Conservation (phyloP, 495 filamentous ascomycete genomes). For the Penicillium paradoxum region DNA sequence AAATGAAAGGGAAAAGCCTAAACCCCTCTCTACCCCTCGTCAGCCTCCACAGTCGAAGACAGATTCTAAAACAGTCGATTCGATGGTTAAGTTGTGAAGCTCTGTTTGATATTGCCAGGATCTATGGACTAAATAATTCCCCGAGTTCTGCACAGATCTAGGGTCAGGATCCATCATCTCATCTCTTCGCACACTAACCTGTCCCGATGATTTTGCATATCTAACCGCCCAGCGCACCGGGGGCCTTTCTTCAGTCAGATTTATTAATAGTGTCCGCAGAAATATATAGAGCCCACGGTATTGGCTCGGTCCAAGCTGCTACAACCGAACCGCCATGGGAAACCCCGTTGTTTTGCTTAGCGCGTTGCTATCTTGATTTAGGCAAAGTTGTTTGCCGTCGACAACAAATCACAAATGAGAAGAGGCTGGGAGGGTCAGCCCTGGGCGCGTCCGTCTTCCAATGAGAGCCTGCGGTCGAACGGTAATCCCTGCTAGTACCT, state of each 20-base stretch:
- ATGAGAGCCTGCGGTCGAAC: slow-evolving; percentile 12
- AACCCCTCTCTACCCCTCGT: background rate
- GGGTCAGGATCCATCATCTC: background rate
- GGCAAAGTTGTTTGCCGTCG: slow-evolving; percentile 14
- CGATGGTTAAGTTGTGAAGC: background rate
- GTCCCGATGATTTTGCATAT: slow-evolving; percentile 18
- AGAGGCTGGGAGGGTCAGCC: slow-evolving; percentile 15
- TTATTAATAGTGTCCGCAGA: slow-evolving; percentile 29
- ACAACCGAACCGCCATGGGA: slow-evolving; percentile 14
- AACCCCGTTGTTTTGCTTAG: slow-evolving; percentile 26
- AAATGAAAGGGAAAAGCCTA: background rate
- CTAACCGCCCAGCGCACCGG: slow-evolving; percentile 20
- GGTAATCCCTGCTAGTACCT: slow-evolving; percentile 25
- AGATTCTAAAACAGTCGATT: background rate
- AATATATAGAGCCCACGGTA: slow-evolving; percentile 8
- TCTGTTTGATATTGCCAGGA: background rate
- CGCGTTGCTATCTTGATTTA: slow-evolving; percentile 21
- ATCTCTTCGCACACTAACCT: slow-evolving; percentile 29
- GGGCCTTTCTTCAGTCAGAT: slow-evolving; percentile 1
- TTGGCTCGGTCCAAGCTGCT: slow-evolving; percentile 1
- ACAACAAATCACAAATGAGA: slow-evolving; percentile 14
- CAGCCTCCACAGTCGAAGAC: background rate
- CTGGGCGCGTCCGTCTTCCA: slow-evolving; percentile 18
- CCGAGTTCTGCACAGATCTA: slow-evolving; percentile 4
- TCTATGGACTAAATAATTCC: background rate